Evolutionary conservation across 2,329 filamentous ascomycete species (phyloP).

Genomic region (Hypoxylon sp.): DNA sequence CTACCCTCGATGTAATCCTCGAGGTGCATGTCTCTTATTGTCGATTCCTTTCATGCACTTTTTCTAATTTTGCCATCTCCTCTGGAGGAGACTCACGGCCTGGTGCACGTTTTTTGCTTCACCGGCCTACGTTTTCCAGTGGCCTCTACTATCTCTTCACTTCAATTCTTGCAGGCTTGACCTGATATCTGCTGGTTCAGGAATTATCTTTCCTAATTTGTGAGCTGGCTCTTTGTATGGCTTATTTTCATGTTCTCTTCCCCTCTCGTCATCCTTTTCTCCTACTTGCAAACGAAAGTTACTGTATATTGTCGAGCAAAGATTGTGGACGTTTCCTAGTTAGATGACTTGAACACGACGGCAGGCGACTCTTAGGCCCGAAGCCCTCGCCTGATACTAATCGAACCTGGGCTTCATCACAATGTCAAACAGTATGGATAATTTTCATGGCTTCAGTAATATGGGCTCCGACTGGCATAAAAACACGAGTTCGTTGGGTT

Average conservation of each 20-base stretch:
- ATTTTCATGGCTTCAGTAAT: slow-evolving; percentile 48
- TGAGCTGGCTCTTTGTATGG: slow-evolving; percentile 56
- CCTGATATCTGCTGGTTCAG: slow-evolving; percentile 58
- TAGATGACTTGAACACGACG: slow-evolving; percentile 64
- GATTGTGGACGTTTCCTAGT: slow-evolving; percentile 54
- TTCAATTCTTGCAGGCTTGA: slow-evolving; percentile 55
- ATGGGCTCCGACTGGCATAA: slow-evolving; percentile 48
- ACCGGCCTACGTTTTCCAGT: slow-evolving; percentile 50
- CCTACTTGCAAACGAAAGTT: slow-evolving; percentile 34
- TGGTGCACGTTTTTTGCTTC: slow-evolving; percentile 54
- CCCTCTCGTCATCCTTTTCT: slow-evolving; percentile 48
- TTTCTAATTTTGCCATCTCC: slow-evolving; percentile 52
- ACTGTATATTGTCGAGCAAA: slow-evolving; percentile 50
- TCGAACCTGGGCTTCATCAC: slow-evolving; percentile 45
- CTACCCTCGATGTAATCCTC: slow-evolving; percentile 42
- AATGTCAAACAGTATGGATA: slow-evolving; percentile 47
- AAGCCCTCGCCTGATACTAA: slow-evolving; percentile 52
- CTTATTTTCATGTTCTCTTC: slow-evolving; percentile 48
- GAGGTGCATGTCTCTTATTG: slow-evolving; percentile 48
- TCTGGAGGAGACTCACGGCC: slow-evolving; percentile 53
- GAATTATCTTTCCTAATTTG: slow-evolving; percentile 63
- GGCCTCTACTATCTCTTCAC: slow-evolving; percentile 52
- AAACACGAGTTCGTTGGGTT: slow-evolving; percentile 49
- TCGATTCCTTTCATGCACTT: slow-evolving; percentile 51
- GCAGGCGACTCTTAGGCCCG: slow-evolving; percentile 48